Evolutionary conservation across 352 stramenopile genomes (phyloP).

Genomic region (Albugo candida): DNA sequence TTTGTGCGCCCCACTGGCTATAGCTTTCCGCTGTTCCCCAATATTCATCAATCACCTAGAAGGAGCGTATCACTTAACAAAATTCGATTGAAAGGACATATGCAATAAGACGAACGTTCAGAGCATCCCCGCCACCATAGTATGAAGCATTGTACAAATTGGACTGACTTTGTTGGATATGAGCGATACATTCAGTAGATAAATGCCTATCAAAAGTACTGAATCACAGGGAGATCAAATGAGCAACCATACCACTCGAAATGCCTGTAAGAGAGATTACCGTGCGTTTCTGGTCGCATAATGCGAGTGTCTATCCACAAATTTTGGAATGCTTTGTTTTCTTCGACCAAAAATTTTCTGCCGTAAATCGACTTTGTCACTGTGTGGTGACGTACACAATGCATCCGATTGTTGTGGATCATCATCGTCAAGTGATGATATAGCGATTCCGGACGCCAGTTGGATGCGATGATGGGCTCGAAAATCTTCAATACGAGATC

Average conservation of each 20-base stretch:
- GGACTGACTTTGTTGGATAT: constrained; percentile 30
- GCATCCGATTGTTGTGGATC: constrained; percentile 8
- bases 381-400: neutral
- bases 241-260: neutral
- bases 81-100: neutral
- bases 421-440: constrained; percentile 34
- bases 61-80: neutral
- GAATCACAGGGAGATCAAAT: neutral
- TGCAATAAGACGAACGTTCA: neutral
- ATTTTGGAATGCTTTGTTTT: constrained; percentile 39
- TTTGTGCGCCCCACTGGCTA: constrained; percentile 29
- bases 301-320: constrained; percentile 28
- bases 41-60: constrained; percentile 25
- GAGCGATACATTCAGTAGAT: constrained; percentile 32
- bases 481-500: constrained; percentile 63
- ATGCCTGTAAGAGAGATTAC: neutral
- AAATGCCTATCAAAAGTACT: constrained; percentile 56
- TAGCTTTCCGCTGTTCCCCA: constrained; percentile 45
- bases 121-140: constrained; percentile 31
- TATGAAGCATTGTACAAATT: constrained; percentile 15
- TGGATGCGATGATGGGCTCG: constrained; percentile 64
- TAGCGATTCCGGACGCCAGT: constrained; percentile 53
- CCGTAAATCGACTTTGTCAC: constrained; percentile 1
- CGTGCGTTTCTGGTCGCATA: constrained; percentile 20
- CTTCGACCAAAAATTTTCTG: constrained; percentile 23